Evolutionary conservation across 257 asterid species (phyloP), one percentile per base, ranked within the genome.

Genomic region (Oldenlandia corymbosa): DNA sequence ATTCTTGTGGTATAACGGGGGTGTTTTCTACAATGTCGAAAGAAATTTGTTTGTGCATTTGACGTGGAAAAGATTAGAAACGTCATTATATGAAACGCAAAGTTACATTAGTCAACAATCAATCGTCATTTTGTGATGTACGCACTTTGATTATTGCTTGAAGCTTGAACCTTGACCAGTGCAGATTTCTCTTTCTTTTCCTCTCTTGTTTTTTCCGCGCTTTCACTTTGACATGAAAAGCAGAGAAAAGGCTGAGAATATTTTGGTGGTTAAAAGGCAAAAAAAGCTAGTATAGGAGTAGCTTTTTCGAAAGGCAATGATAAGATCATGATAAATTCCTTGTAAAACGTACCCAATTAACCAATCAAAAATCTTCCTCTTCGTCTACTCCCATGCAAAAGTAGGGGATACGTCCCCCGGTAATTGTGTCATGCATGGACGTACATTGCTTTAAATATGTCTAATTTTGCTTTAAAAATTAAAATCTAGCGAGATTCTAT

Each of bases 211-310:
- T 45, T 16, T 45, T 45, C 23, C 50, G 1, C 18, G 1, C 66
- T 7, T 31, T 34, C 58, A 58, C 82, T 85, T 78, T 76, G 64
- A 70, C 88, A 63, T 86, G 36, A 79, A 86, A 83, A 81, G 90
- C 42, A 45, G 88, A 64, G 77, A 77, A 85, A 55, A 70, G 80
- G 56, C 68, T 42, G 62, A 50, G 45, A 3, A 14, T 49, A n/a
- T n/a, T n/a, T n/a, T 26, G 43, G 66, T 21, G 13, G 32, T 34
- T 54, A 53, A 53, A 56, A 30, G 69, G 39, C 39, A 34, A 34
- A 34, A 34, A 34, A 21, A 51, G 43, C 20, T 50, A 7, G 46
- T 54, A 65, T n/a, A 9, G 39, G 27, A 12, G 23, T 30, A 36
- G 48, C 71, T 58, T 58, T 60, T 41, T 64, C 67, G 50, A 65